A percentile compares a stretch with the other conserved stretches of the same genome.
Conservation (phyloP, 1,284 basidiomycete genomes). For the Tranzscheliella williamsii region DNA sequence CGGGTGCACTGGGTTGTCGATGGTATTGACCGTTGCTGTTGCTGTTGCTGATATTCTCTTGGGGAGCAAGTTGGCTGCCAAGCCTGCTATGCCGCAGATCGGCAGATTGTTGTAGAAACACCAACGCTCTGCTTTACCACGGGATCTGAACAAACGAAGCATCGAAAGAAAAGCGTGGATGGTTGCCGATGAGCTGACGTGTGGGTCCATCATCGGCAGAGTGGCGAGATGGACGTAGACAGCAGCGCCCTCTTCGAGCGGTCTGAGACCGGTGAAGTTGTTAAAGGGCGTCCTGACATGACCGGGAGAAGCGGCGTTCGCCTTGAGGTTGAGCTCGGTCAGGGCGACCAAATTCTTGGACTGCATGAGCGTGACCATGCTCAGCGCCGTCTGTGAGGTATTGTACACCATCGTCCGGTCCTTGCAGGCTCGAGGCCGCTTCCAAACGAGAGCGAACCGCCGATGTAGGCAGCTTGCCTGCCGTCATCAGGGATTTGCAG, state of each 20-base stretch:
- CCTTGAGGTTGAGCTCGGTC: slow-evolving; percentile 7
- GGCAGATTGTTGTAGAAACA: too few species aligned
- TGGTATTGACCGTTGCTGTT: too few species aligned
- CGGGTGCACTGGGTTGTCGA: too few species aligned
- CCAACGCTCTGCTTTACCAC: too few species aligned
- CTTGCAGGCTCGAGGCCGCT: slow-evolving; percentile 8
- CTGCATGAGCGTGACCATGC: slow-evolving; percentile 31
- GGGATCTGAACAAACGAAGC: too few species aligned
- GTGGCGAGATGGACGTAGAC: slow-evolving; percentile 19
- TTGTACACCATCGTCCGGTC: slow-evolving; percentile 33
- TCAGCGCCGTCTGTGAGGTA: slow-evolving; percentile 16
- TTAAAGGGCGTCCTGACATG: slow-evolving; percentile 27
- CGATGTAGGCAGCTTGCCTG: too few species aligned
- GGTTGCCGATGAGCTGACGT: slow-evolving; percentile 10
- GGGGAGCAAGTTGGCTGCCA: too few species aligned
- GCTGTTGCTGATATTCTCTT: too few species aligned
- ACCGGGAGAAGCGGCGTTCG: slow-evolving; percentile 21
- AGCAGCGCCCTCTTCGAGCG: slow-evolving; percentile 11
- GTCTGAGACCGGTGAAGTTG: slow-evolving; percentile 16
- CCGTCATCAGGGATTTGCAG: too few species aligned
- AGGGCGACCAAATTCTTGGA: slow-evolving; percentile 11
- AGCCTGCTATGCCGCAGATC: too few species aligned
- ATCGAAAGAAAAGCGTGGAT: too few species aligned
- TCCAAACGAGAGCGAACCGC: slow-evolving; percentile 11
- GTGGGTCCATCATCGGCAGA: slow-evolving; percentile 11